Base-by-base conservation (phyloP, 441 rosid genomes). In the Euphorbia schlechtendalii region DNA sequence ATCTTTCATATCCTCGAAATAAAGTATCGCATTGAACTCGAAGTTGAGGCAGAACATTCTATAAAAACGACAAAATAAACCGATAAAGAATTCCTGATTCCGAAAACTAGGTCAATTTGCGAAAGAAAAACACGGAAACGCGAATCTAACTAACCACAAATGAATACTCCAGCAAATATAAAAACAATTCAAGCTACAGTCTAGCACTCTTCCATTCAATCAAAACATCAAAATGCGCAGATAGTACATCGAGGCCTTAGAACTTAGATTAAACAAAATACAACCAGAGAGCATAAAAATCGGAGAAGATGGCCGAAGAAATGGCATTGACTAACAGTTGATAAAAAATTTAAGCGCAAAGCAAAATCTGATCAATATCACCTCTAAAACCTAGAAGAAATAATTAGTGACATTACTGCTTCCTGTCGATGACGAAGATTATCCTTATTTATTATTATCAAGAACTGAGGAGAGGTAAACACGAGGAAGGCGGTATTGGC, bases 61-160 rank as follows among this genome's bases (percentile, higher is more conserved):
- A 65, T 28, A 55, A 24, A n/a, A 40, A n/a, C 27, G 52, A 65
- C 61, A 55, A 65, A 15, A 15, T 10, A 15, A 48, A 24, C 51
- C 28, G 65, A 28, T 38, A n/a, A 51, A 45, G 8, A 15, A 5
- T 10, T 67, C 4, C 49, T 51, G 46, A 14, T 24, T 28, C 49
- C 53, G 36, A 7, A 11, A 68, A 60, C 36, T 38, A 57, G 41
- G 32, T 8, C 59, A 68, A 20, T 30, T 9, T 28, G 34, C 22
- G 18, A 68, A 25, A 43, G 3, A 56, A 25, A 52, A 18, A 28
- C 18, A 34, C 55, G 0, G 30, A 51, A 25, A 38, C 10, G 14
- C 17, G 21, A 40, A 60, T 30, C 51, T 24, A 57, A 55, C 30
- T 38, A 38, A 28, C 40, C 13, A 41, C 7, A 43, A 66, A 11